These are phyloP conservation scores for Aurinia saxatilis DNA, from an alignment of 345 rosid species.

Conservation along the genomic window DNA sequence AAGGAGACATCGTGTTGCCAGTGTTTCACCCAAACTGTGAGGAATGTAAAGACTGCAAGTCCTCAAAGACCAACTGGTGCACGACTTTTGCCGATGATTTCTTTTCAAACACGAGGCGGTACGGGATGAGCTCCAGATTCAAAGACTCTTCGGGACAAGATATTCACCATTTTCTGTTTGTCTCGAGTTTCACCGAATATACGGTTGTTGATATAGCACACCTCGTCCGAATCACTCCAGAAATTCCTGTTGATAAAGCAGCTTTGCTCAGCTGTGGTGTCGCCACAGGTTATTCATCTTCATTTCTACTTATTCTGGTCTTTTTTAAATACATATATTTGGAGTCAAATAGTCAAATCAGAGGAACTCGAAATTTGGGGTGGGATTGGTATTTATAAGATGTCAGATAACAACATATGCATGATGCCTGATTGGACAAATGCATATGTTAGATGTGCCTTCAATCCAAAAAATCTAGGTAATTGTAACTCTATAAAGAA, in stretches of 20 bases:
- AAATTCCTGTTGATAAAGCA: conserved; percentile 42
- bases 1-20: conserved; percentile 59
- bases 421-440: no score
- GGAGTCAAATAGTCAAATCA: no score
- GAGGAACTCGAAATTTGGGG: no score
- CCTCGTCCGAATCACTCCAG: conserved; percentile 37
- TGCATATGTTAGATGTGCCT: no score
- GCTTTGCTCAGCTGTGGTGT: conserved; percentile 60
- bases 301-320: no score
- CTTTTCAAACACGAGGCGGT: conserved; percentile 34
- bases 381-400: no score
- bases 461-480: no score
- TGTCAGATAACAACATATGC: no score
- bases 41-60: conserved; percentile 49
- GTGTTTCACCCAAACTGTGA: conserved; percentile 48
- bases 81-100: not conserved
- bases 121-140: conserved; percentile 44
- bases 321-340: no score
- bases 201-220: conserved; percentile 59
- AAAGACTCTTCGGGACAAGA: conserved; percentile 44
- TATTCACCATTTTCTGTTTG: conserved; percentile 40
- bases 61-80: conserved; percentile 49
- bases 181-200: conserved; percentile 67
- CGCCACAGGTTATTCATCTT: conserved; percentile 58
- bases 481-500: no score